phyloP scores from a whole-genome alignment of 768 basidiomycete species.

The Chlorophyllum brunneum region DNA sequence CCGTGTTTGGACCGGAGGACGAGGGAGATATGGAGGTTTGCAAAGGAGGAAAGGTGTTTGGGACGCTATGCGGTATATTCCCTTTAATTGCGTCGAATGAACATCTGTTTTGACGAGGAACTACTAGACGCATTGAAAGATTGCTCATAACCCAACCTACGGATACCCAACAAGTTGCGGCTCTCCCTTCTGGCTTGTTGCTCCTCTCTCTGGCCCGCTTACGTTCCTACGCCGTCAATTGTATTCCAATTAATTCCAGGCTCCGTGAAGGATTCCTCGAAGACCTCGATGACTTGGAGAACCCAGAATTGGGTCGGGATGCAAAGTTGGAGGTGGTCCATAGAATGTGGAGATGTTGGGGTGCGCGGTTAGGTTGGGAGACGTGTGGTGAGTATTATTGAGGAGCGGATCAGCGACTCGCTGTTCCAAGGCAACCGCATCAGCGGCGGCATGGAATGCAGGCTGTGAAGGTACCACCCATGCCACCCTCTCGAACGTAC shows the following conservation, averaged over 20 bases:
- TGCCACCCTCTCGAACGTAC: no score
- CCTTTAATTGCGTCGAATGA: not conserved
- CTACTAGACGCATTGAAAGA: conserved; percentile 59
- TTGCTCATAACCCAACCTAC: conserved; percentile 39
- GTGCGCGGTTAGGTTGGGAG: conserved; percentile 62
- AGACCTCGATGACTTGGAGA: conserved; percentile 80
- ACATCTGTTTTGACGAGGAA: not conserved
- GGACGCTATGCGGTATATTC: conserved; percentile 61
- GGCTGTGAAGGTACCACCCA: no score
- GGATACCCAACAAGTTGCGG: conserved; percentile 27
- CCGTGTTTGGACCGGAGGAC: conserved; percentile 46
- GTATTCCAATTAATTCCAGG: conserved; percentile 54
- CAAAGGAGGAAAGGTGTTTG: conserved; percentile 54
- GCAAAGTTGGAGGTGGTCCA: conserved; percentile 80
- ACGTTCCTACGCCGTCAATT: conserved; percentile 56
- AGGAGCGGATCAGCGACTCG: not conserved
- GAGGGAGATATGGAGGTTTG: conserved; percentile 56
- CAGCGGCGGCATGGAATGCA: no score
- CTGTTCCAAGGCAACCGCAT: no score
- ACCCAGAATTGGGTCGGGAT: conserved; percentile 58
- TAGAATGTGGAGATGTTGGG: conserved; percentile 90
- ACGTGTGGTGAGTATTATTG: conserved; percentile 10
- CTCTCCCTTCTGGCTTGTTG: conserved; percentile 70
- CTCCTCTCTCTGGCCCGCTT: conserved; percentile 68
- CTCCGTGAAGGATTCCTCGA: conserved; percentile 79